Evolutionary conservation across 768 basidiomycete genomes (phyloP).

Genomic region (Psilocybe cyanescens): DNA sequence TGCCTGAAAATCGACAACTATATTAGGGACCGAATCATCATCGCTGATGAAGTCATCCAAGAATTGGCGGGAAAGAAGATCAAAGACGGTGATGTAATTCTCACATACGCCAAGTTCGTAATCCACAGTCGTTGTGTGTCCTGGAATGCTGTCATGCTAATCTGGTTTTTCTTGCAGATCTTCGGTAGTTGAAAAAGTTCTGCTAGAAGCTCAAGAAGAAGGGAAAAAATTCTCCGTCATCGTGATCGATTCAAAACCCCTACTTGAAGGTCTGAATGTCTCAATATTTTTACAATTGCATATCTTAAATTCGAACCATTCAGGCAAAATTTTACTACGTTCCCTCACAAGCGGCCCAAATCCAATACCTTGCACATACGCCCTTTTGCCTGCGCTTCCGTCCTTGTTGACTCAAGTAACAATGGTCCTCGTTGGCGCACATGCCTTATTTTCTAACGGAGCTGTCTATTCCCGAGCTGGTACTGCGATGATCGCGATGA

Average conservation of each 20-base stretch:
- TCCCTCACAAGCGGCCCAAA: conserved; percentile 61
- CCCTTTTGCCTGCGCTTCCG: conserved; percentile 84
- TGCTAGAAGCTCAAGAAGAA: conserved; percentile 74
- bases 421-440: conserved; percentile 89
- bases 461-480: conserved; percentile 93
- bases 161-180: conserved; percentile 55
- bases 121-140: not conserved
- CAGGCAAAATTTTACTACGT: conserved; percentile 80
- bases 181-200: conserved; percentile 89
- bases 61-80: conserved; percentile 91
- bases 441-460: conserved; percentile 94
- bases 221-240: conserved; percentile 88
- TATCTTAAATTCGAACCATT: conserved; percentile 7
- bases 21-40: conserved; percentile 90
- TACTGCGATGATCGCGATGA: conserved; percentile 95
- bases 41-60: conserved; percentile 93
- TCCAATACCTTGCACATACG: conserved; percentile 86
- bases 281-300: not conserved
- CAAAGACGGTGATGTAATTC: conserved; percentile 88
- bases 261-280: conserved; percentile 74
- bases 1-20: conserved; percentile 90
- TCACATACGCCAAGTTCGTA: conserved; percentile 88
- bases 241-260: conserved; percentile 92
- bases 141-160: not conserved
- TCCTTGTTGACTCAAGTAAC: conserved; percentile 82